Conservation (phyloP, 768 basidiomycete genomes). For the Thelephora ganbajun region DNA sequence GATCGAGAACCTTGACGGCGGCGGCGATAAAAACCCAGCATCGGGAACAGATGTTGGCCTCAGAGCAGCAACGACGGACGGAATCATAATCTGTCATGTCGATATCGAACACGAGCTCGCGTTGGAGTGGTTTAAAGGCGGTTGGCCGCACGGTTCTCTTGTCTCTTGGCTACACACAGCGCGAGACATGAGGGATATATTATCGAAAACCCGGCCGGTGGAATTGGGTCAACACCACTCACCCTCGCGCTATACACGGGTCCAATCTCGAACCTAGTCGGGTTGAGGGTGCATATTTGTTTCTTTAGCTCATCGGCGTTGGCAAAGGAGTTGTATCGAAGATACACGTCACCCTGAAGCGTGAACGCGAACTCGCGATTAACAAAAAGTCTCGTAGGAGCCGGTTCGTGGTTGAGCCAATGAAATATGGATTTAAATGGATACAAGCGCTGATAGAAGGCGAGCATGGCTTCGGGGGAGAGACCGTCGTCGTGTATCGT, state of each 20-base stretch:
- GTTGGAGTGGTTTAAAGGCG: conserved; percentile 56
- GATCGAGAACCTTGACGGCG: conserved; percentile 80
- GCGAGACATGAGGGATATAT: background rate
- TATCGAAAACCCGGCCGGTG: background rate
- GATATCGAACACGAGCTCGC: conserved; percentile 98
- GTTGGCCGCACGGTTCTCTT: conserved; percentile 66
- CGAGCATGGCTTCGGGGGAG: conserved; percentile 52
- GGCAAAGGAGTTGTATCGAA: conserved; percentile 88
- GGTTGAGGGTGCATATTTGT: conserved; percentile 72
- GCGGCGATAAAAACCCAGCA: conserved; percentile 95
- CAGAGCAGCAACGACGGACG: conserved; percentile 89
- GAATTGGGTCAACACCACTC: conserved; percentile 17
- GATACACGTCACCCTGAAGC: conserved; percentile 77
- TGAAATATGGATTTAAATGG: conserved; percentile 89
- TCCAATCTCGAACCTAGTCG: conserved; percentile 93
- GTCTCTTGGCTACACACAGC: conserved; percentile 59
- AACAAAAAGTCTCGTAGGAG: conserved; percentile 68
- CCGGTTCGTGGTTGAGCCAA: conserved; percentile 90
- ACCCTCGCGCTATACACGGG: conserved; percentile 84
- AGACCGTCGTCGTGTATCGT: conserved; percentile 9
- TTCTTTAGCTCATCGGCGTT: conserved; percentile 84
- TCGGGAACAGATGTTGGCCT: conserved; percentile 76
- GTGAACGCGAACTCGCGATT: conserved; percentile 96
- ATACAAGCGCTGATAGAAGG: conserved; percentile 83
- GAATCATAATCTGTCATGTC: conserved; percentile 99